Evolutionary conservation across 2,329 filamentous ascomycete genomes (phyloP), one percentile per base, ranked within the genome.

Genomic region (Decorospora gaudefroyi): DNA sequence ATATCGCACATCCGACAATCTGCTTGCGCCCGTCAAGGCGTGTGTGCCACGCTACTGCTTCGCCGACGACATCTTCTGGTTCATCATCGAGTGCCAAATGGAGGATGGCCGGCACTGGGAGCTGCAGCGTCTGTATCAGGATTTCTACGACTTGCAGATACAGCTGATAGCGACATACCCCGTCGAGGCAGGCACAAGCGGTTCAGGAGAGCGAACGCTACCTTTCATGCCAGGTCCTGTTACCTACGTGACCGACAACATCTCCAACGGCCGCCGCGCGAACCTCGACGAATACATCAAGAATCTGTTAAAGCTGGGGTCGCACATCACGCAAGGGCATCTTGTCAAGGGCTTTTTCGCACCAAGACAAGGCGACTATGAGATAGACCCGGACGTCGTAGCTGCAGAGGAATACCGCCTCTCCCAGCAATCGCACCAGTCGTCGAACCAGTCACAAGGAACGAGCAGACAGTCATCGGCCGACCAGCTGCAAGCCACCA

Each of bases 141-240:
- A 97, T 74, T 99, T 99, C 67, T 99, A 97, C 73, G 93, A 97
- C 70, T 92, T 97, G 70, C 93, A 99, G 69, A 97, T 97, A 65
- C 89, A 90, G 21, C 83, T 99, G 6, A 82, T 99, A 34, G 92
- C 90, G 30, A 89, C 82, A 31, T 97, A 96, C 64, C 92, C 93
- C 15, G 84, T 88, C 23, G 93, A 97, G 71, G 92, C 93, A 25
- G 93, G 93, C 40, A 93, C 95, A 64, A 87, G 85, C 12, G 86
- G 86, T 30, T 75, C 72, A 9, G 80, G 79, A 35, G 84, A 90
- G 64, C 86, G 93, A 42, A 90, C 87, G 6, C 74, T 99, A 9
- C 93, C 93, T 2, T 97, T 95, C 70, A 99, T 99, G 93, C 93
- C 93, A 7, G 93, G 93, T 4, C 93, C 93, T 3, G 92, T 99